phyloP scores from a whole-genome alignment of 2,329 filamentous ascomycete species.

The Blastomyces percursus region DNA sequence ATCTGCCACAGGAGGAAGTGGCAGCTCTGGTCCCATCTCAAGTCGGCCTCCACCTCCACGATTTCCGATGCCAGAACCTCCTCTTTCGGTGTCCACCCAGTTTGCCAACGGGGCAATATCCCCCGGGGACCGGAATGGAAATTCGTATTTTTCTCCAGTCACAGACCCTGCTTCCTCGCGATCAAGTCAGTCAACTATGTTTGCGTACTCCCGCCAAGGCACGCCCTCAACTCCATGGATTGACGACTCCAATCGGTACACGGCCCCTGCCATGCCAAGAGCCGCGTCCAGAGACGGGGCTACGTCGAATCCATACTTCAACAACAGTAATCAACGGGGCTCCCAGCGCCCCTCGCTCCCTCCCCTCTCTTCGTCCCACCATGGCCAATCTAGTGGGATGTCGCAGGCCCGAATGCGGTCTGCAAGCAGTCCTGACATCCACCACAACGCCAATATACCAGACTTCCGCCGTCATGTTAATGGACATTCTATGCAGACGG shows the following conservation, averaged over 20 bases:
- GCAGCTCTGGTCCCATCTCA: slow-evolving; percentile 27
- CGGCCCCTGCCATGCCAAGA: slow-evolving; percentile 74
- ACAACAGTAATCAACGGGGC: slow-evolving; percentile 46
- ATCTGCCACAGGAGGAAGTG: slow-evolving; percentile 57
- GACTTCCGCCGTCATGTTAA: slow-evolving; percentile 40
- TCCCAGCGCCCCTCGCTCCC: slow-evolving; percentile 67
- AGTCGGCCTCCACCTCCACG: slow-evolving; percentile 57
- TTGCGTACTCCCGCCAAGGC: slow-evolving; percentile 65
- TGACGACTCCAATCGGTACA: slow-evolving; percentile 65
- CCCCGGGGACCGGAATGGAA: slow-evolving; percentile 52
- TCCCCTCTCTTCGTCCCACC: slow-evolving; percentile 47
- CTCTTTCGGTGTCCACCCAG: slow-evolving; percentile 59
- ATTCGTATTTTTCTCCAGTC: slow-evolving; percentile 89
- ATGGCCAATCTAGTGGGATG: slow-evolving; percentile 40
- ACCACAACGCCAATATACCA: slow-evolving; percentile 49
- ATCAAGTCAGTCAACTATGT: slow-evolving; percentile 51
- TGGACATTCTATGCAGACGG: slow-evolving; percentile 45
- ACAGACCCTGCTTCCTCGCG: slow-evolving; percentile 54
- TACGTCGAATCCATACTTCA: slow-evolving; percentile 51
- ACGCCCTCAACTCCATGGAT: slow-evolving; percentile 54
- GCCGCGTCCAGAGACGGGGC: slow-evolving; percentile 68
- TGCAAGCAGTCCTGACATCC: slow-evolving; percentile 91
- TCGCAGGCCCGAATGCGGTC: slow-evolving; percentile 69
- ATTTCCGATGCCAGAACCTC: slow-evolving; percentile 54
- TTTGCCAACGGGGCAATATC: slow-evolving; percentile 44